Conservation (phyloP, 257 asterid species). For the Fraxinus cuspidata region DNA sequence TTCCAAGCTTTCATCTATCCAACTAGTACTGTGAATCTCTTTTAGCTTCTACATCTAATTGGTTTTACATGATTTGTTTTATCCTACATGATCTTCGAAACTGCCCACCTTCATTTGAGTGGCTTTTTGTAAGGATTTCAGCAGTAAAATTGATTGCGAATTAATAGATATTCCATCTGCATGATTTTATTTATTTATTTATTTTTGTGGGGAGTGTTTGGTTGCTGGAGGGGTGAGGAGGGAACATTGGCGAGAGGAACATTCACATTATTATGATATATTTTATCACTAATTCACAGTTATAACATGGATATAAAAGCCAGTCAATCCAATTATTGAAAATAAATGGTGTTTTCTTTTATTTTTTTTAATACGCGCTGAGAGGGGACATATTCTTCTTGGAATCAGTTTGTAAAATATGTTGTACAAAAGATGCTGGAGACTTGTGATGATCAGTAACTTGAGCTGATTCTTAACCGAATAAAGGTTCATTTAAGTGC, state of each 20-base stretch:
- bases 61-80: no score
- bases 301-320: neutral
- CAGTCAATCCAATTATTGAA: neutral
- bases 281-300: neutral
- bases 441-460: constrained; percentile 79
- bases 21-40: no score
- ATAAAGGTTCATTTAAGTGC: constrained; percentile 77
- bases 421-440: constrained; percentile 92
- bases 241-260: neutral
- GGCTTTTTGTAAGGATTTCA: no score
- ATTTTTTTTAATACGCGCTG: neutral
- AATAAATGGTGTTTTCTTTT: neutral
- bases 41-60: no score
- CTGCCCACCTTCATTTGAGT: no score
- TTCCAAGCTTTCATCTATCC: no score
- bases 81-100: no score
- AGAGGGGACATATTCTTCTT: neutral
- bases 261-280: neutral
- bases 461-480: constrained; percentile 63
- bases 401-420: constrained; percentile 64
- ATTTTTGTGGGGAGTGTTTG: neutral
- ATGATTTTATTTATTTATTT: no score
- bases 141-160: neutral
- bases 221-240: neutral
- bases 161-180: neutral